These are phyloP conservation scores for Aspergillus caelatus DNA, from an alignment of 2,329 filamentous ascomycete genomes.

Conservation along the genomic window DNA sequence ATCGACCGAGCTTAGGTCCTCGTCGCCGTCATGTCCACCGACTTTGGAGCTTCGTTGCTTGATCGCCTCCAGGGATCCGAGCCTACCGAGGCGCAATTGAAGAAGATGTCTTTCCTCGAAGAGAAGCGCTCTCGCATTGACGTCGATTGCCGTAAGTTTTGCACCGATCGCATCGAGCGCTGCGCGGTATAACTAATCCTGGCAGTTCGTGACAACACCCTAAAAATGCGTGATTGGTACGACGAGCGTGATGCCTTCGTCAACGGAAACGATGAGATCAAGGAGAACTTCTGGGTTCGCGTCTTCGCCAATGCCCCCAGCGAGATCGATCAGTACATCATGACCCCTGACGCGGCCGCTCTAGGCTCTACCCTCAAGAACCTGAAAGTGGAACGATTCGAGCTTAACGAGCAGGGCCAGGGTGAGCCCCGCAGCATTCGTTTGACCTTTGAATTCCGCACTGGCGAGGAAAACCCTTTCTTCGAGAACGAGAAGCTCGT, in stretches of 20 bases:
- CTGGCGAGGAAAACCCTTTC: conserved; percentile 68
- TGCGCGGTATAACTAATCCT: background rate
- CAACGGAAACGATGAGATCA: conserved; percentile 59
- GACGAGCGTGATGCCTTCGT: conserved; percentile 72
- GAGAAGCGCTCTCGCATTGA: conserved; percentile 5
- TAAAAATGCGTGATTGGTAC: conserved; percentile 71
- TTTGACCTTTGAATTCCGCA: conserved; percentile 74
- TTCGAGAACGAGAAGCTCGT: conserved; percentile 78
- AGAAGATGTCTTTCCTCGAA: conserved; percentile 2
- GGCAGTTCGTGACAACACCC: conserved; percentile 73
- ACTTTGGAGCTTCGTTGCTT: background rate
- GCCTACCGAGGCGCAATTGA: conserved; percentile 1
- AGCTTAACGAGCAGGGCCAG: conserved; percentile 61
- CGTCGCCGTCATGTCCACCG: background rate
- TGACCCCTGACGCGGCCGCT: conserved; percentile 71
- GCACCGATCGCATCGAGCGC: conserved; percentile 2
- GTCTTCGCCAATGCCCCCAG: conserved; percentile 84
- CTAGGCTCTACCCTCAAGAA: conserved; percentile 69
- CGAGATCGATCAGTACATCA: conserved; percentile 86
- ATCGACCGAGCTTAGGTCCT: background rate
- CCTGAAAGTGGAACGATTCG: conserved; percentile 77
- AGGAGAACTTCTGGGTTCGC: conserved; percentile 83
- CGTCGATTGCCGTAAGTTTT: background rate
- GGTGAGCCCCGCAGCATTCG: conserved; percentile 81
- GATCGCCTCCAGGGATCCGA: background rate